Evolutionary conservation across 345 rosid genomes (phyloP), one percentile per base, ranked within the genome.

Genomic region (Melaleuca alternifolia): DNA sequence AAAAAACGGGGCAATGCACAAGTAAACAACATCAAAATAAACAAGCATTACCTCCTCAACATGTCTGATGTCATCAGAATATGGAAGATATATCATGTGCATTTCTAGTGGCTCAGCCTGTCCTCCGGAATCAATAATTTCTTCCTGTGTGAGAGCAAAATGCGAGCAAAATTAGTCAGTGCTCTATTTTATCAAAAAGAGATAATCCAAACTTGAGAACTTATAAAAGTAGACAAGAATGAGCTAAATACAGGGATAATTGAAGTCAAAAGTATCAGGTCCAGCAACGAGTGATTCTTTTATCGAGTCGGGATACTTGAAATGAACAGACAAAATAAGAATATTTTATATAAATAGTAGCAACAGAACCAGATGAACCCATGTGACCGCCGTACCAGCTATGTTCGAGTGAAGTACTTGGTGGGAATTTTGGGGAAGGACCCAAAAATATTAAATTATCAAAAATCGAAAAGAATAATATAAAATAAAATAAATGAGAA

Each of bases 81-180:
- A 97, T 51, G 99, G 99, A 83, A 97, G 99, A 91, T 91, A 93
- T 88, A 97, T 95, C 98, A 97, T 93, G 89, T 96, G 95, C 94
- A 97, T 95, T 92, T 98, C 99, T 7, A 98, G 98, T 84, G 97
- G 98, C 93, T 97, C 99, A 85, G 93, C 86, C 91, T 97, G 99
- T 85, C 94, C 96, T 90, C 93, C 96, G 83, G 90, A 93, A 85
- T 90, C 92, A 87, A 86, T 86, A 76, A 96, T 92, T 89, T 97
- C 99, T 76, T 95, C 98, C 99, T 97, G 95, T 82, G 65, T 83
- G 85, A 79, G 89, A 87, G 54, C 82, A 75, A 54, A 91, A 85
- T 51, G 85, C 10, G 13, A 33, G 54, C 50, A 85, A 51, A 82
- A 83, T 65, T 71, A 57, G 46, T 30, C 75, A 81, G 8, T 21